Conservation (phyloP, 371 early-diverging fungal species). For the Haplosporangium sp. region DNA sequence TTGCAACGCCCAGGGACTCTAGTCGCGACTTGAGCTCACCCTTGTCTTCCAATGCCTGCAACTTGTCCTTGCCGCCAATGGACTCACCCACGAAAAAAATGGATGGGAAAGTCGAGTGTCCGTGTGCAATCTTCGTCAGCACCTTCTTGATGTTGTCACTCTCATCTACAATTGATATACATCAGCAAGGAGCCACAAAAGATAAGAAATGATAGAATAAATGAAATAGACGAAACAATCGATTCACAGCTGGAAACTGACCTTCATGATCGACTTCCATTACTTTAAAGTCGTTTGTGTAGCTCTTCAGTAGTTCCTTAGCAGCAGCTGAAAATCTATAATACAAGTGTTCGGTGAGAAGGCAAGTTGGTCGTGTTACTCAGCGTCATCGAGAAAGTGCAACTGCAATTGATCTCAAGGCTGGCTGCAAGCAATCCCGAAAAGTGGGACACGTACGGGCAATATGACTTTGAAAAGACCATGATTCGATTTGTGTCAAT, state of each 20-base stretch:
- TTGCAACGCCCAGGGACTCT: constrained; percentile 23
- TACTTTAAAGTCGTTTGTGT: constrained; percentile 38
- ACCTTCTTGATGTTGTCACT: constrained; percentile 35
- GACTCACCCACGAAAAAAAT: constrained; percentile 45
- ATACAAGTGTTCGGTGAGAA: too few relatives aligned
- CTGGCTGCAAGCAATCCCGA: too few relatives aligned
- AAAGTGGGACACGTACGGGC: constrained; percentile 27
- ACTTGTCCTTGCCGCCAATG: constrained; percentile 42
- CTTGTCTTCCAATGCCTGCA: constrained; percentile 26
- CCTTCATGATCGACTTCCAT: constrained; percentile 49
- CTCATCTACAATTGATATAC: constrained; percentile 7
- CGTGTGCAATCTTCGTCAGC: constrained; percentile 40
- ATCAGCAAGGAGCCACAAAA: background rate
- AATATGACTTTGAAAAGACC: constrained; percentile 54
- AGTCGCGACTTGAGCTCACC: constrained; percentile 25
- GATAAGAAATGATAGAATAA: background rate
- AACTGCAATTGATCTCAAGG: too few relatives aligned
- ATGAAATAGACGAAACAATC: background rate
- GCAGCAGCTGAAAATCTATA: constrained; percentile 42
- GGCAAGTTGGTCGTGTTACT: too few relatives aligned
- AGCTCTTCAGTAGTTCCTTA: constrained; percentile 31
- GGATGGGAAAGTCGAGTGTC: constrained; percentile 51
- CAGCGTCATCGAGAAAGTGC: too few relatives aligned
- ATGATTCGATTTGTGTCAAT: constrained; percentile 42
- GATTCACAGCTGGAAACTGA: background rate